These are phyloP conservation scores for Heterobasidion occidentale DNA, from an alignment of 1,284 basidiomycete genomes.

Conservation along the genomic window DNA sequence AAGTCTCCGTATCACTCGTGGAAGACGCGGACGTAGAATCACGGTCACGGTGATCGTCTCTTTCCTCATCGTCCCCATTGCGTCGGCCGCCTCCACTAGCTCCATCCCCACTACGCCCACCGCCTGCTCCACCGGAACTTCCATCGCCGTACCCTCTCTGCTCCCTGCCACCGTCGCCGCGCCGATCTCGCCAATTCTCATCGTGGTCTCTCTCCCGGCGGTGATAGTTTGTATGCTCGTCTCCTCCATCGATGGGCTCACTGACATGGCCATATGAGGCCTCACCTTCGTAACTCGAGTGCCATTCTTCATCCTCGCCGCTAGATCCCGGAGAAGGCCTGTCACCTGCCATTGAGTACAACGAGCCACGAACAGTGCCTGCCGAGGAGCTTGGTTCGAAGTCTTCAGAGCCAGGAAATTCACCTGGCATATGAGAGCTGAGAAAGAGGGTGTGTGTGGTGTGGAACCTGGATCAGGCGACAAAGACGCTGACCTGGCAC, in stretches of 20 bases:
- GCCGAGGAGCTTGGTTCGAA: conserved; percentile 36
- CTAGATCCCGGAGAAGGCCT: conserved; percentile 4
- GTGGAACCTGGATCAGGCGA: background rate
- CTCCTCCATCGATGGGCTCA: conserved; percentile 8
- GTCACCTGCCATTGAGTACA: conserved; percentile 2
- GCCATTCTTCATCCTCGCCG: conserved; percentile 8
- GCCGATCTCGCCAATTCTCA: background rate
- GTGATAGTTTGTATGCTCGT: conserved; percentile 7
- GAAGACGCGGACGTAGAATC: conserved; percentile 15
- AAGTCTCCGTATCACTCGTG: conserved; percentile 3
- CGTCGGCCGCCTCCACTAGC: conserved; percentile 15
- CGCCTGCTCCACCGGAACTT: conserved; percentile 6
- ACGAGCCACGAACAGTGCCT: conserved; percentile 30
- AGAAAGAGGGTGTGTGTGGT: conserved; percentile 3
- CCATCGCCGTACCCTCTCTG: conserved; percentile 21
- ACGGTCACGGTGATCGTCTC: conserved; percentile 18
- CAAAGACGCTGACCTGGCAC: background rate
- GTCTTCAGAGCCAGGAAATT: conserved; percentile 12
- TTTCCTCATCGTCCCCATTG: conserved; percentile 30
- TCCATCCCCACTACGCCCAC: conserved; percentile 14
- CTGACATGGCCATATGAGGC: background rate
- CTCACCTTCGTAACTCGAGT: conserved; percentile 6
- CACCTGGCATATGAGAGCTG: conserved; percentile 10
- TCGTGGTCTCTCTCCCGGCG: background rate
- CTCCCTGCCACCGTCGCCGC: conserved; percentile 8